phyloP scores from a whole-genome alignment of 257 asterid genomes.

The Solanum phureja region DNA sequence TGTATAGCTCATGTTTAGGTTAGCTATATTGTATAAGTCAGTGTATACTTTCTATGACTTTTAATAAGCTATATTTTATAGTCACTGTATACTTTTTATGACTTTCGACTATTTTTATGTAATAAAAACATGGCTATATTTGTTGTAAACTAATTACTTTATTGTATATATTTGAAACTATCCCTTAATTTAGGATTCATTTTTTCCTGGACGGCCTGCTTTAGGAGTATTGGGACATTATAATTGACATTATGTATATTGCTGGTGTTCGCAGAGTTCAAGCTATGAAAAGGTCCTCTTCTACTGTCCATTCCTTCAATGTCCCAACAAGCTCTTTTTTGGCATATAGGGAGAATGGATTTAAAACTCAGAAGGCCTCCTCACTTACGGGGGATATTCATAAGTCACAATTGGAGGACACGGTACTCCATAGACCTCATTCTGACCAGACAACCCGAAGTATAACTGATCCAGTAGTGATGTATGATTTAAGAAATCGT shows the following conservation, averaged over 20 bases:
- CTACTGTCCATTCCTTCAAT: slow-evolving; percentile 21
- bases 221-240: not conserved
- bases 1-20: not conserved
- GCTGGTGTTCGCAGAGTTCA: slow-evolving; percentile 38
- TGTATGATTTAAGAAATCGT: slow-evolving; percentile 19
- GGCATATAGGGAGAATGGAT: slow-evolving; percentile 16
- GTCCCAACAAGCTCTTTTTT: slow-evolving; percentile 10
- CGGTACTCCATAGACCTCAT: slow-evolving; percentile 14
- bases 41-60: not conserved
- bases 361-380: slow-evolving; percentile 23
- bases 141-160: not conserved
- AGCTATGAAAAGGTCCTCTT: slow-evolving; percentile 24
- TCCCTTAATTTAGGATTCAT: not conserved
- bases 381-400: slow-evolving; percentile 7
- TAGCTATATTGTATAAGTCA: not conserved
- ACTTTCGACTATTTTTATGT: not conserved
- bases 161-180: not conserved
- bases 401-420: slow-evolving; percentile 16
- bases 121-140: not conserved
- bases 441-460: slow-evolving; percentile 8
- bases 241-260: not conserved
- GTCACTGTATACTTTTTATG: not conserved
- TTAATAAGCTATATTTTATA: too few relatives aligned
- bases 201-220: not conserved
- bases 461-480: slow-evolving; percentile 12